Base-by-base conservation (phyloP, 805 yeast species). In the Yueomyces sinensis region DNA sequence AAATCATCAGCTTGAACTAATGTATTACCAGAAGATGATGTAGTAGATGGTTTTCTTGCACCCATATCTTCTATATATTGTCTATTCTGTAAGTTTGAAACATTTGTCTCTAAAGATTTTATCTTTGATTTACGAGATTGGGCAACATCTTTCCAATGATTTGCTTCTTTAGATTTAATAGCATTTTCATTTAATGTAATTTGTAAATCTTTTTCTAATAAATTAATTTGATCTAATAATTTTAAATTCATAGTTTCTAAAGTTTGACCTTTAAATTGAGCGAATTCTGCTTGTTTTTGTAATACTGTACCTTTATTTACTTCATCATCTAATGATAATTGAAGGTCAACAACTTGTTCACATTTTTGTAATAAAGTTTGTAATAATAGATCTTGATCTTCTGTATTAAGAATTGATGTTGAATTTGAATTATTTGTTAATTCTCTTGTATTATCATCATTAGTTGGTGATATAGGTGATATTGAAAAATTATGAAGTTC, bases 161-260 rank as follows among this genome's bases (percentile, higher is more conserved):
- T 43, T 3, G 43, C 16, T 27, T 49, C 50, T 20, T 36, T 37
- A 25, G 39, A 36, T 27, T 48, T 33, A 9, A 35, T 22, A 3
- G 44, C 36, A 27, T 46, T 47, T 5, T 41, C 27, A 3, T 40
- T 34, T 4, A 47, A 30, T 9, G 47, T 30, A 3, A 37, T 37
- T 32, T 40, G 37, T 15, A 50, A 36, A 13, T 49, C 42, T 25
- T 37, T 28, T 31, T 49, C 52, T 19, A 49, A 42, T 3, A 30
- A 24, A 9, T 45, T 40, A 17, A 48, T 38, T 36, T 46, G 49
- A 11, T 43, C 43, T 27, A 49, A 25, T 17, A 50, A 38, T 29
- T 40, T 46, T 13, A 33, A n/a, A 38, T 50, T 50, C 50, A 49
- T 43, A 3, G 42, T 32, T 30, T 47, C 49, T 28, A 45, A 32